Base-by-base conservation (phyloP, 73 alveolate species). In the Uronychia binucleata region DNA sequence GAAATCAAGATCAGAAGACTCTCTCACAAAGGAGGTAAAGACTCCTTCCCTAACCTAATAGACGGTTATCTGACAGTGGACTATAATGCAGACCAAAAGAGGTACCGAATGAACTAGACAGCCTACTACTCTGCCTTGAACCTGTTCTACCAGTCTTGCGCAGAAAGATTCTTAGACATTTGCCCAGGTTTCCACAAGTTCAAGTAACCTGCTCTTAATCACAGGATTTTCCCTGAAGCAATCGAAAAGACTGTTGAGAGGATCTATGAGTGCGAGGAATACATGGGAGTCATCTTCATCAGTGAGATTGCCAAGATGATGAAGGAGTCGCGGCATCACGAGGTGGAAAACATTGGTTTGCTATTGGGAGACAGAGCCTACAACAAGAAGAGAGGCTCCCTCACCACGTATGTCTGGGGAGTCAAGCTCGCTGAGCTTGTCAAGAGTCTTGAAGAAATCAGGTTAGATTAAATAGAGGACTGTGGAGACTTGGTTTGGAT, bases 391-490 rank as follows among this genome's bases (percentile, higher is more conserved):
- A 75, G 81, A 75, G 81, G 81, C 25, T 80, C 89, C 28, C 57
- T 87, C 31, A 85, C 93, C 0, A 80, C 89, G 26, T 87, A 87
- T 74, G 34, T 78, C 0, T 87, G 93, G 93, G 93, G 93, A 29
- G 31, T 58, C 11, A 87, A 85, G 74, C 57, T 87, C 1, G 75
- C 88, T 27, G 8, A 31, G 31, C 67, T 33, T 59, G 82, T 46
- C 31, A 79, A 58, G 81, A 80, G 32, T 14, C 81, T 87, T 1
- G 88, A 87, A 81, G 46, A 57, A 8, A 33, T 87, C 1, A 75
- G 58, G 30, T 58, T 75, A 1, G 32, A 75, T 27, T 26, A 30
- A 5, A 58, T 75, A 30, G 29, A 25, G 1, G 81, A 75, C 32
- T 28, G 57, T 28, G 81, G 81, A 28, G 81, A 75, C 1, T 30